Percentiles rank a stretch among this genome's conserved stretches.
Conservation (phyloP, 2,329 filamentous ascomycete genomes). For the Fusarium siculi region DNA sequence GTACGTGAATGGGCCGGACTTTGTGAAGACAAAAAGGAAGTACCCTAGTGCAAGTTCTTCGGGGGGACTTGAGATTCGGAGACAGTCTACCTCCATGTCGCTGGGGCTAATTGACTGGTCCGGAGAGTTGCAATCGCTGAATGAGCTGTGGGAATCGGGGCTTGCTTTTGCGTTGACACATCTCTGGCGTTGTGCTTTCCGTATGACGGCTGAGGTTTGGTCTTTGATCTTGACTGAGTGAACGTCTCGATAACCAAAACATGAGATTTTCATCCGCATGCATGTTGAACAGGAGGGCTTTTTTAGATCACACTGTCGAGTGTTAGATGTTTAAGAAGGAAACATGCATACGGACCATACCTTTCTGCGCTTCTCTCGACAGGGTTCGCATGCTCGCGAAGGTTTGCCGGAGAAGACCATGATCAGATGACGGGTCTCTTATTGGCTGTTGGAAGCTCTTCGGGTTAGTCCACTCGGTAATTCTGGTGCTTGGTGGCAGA, state of each 20-base stretch:
- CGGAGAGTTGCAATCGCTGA: fast-evolving
- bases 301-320: background rate
- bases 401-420: constrained; percentile 2
- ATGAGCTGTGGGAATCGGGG: fast-evolving
- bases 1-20: background rate
- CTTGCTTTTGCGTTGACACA: background rate
- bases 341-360: background rate
- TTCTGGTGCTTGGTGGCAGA: fast-evolving
- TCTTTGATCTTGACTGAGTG: background rate
- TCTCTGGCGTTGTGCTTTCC: background rate
- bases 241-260: background rate
- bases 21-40: background rate
- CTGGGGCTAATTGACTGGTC: fast-evolving
- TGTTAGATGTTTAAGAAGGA: background rate
- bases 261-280: background rate
- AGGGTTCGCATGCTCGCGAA: background rate
- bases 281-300: background rate
- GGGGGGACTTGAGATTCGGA: background rate
- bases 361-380: constrained; percentile 9
- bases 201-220: background rate
- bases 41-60: background rate
- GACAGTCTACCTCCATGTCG: background rate
- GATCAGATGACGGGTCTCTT: background rate
- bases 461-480: fast-evolving
- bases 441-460: background rate